These are phyloP conservation scores for Dentiscutata heterogama DNA, from an alignment of 371 early-diverging fungal genomes.

Conservation along the genomic window DNA sequence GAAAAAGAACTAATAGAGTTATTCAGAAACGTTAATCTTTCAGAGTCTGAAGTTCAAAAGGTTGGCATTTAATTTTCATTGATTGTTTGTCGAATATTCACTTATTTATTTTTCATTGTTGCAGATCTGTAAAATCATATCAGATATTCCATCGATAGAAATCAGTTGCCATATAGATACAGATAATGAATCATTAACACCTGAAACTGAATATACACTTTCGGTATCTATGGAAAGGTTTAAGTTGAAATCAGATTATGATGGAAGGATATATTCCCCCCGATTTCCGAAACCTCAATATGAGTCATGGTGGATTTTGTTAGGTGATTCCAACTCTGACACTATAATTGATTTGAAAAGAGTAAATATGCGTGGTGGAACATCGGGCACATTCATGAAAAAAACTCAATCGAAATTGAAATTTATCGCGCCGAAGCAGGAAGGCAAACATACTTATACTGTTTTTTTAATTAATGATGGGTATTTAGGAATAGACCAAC, in stretches of 20 bases:
- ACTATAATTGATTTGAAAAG: slow-evolving; percentile 84
- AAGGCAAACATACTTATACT: slow-evolving; percentile 31
- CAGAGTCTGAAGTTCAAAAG: slow-evolving; percentile 52
- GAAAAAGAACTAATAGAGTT: slow-evolving; percentile 63
- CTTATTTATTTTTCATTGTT: background rate
- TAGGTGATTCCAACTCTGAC: slow-evolving; percentile 73
- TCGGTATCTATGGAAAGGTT: slow-evolving; percentile 59
- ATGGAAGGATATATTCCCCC: slow-evolving; percentile 77
- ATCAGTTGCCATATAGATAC: slow-evolving; percentile 54
- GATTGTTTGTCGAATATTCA: too few species aligned
- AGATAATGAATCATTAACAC: slow-evolving; percentile 54
- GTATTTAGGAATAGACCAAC: slow-evolving; percentile 48
- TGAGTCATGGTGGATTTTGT: slow-evolving; percentile 91
- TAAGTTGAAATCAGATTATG: slow-evolving; percentile 60
- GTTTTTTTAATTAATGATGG: slow-evolving; percentile 47
- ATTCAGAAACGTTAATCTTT: slow-evolving; percentile 49
- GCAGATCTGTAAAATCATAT: slow-evolving; percentile 68
- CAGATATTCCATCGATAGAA: slow-evolving; percentile 68
- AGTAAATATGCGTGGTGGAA: slow-evolving; percentile 70
- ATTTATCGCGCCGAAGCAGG: slow-evolving; percentile 42
- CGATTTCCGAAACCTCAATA: slow-evolving; percentile 90
- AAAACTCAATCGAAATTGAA: slow-evolving; percentile 23
- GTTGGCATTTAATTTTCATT: slow-evolving; percentile 40
- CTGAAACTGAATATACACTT: slow-evolving; percentile 61
- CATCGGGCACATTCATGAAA: background rate